A percentile compares a stretch with the other conserved stretches of the same genome.
Conservation (phyloP, 225 moss, liverwort and hornwort species). For the Neckera pumila region DNA sequence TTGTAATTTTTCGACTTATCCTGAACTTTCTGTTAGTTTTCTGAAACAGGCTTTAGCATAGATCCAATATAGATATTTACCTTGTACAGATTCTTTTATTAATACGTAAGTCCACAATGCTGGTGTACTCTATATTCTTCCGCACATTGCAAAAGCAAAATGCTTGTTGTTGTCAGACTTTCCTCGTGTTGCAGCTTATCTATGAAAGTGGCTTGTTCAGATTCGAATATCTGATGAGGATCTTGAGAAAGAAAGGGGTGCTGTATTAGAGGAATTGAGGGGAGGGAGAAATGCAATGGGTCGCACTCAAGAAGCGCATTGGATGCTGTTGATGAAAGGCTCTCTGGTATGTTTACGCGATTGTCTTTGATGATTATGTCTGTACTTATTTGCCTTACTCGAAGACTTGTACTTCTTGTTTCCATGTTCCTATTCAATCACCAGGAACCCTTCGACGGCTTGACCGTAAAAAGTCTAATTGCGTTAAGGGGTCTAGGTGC, state of each 20-base stretch:
- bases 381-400: not conserved
- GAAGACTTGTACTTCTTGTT: not conserved
- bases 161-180: not conserved
- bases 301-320: constrained; percentile 91
- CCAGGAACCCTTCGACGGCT: not conserved
- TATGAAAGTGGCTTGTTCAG: constrained; percentile 29
- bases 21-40: not conserved
- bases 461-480: not conserved
- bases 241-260: constrained; percentile 94
- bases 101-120: not conserved
- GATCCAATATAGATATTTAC: not conserved
- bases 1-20: not conserved
- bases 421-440: not conserved
- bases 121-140: not conserved
- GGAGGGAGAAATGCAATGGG: constrained; percentile 83
- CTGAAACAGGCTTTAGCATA: not conserved
- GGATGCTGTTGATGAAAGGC: constrained; percentile 89
- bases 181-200: not conserved
- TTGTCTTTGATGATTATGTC: not conserved
- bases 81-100: not conserved
- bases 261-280: constrained; percentile 84
- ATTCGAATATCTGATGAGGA: constrained; percentile 92
- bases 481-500: not conserved
- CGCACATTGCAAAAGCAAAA: not conserved
- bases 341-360: constrained; percentile 53